A percentile compares a stretch with the other conserved stretches of the same genome.
Evolutionary conservation across 2,329 filamentous ascomycete species (phyloP).

Genomic region (Tetracladium maxilliforme): DNA sequence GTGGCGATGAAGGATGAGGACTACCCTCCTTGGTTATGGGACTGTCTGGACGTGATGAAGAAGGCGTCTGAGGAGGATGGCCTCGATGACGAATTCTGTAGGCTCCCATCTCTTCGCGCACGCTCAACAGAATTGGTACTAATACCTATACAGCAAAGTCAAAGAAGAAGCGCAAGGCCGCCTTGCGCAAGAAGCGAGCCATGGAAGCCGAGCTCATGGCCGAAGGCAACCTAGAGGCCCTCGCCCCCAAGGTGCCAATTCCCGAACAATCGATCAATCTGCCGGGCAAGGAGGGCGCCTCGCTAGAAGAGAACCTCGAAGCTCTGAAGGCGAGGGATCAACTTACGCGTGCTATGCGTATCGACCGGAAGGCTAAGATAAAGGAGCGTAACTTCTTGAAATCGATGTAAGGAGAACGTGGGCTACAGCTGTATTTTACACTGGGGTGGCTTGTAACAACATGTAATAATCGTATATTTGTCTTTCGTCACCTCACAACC

Average conservation of each 20-base stretch:
- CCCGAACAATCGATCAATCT: slow-evolving; percentile 69
- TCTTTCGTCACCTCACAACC: no score
- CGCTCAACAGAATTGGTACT: slow-evolving; percentile 2
- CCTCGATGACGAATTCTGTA: slow-evolving; percentile 69
- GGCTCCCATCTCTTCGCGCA: slow-evolving; percentile 17
- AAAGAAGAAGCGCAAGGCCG: slow-evolving; percentile 62
- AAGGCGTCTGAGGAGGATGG: slow-evolving; percentile 39
- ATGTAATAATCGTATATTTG: no score
- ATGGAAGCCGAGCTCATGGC: slow-evolving; percentile 45
- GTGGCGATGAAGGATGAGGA: slow-evolving; percentile 59
- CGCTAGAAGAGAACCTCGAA: slow-evolving; percentile 22
- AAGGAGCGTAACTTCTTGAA: slow-evolving; percentile 81
- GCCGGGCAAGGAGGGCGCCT: slow-evolving; percentile 22
- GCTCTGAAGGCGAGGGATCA: slow-evolving; percentile 38
- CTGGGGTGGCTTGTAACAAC: no score
- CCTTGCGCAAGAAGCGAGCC: slow-evolving; percentile 46
- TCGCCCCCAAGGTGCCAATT: slow-evolving; percentile 56
- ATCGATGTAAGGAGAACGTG: slow-evolving; percentile 51
- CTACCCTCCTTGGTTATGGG: slow-evolving; percentile 75
- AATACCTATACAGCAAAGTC: slow-evolving; percentile 50
- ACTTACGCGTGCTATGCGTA: slow-evolving; percentile 57
- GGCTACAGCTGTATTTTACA: no score
- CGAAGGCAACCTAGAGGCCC: slow-evolving; percentile 48
- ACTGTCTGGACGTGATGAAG: slow-evolving; percentile 44
- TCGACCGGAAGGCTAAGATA: slow-evolving; percentile 60